These are phyloP conservation scores for Microsporum audouinii DNA, from an alignment of 2,329 filamentous ascomycete genomes.

Conservation along the genomic window DNA sequence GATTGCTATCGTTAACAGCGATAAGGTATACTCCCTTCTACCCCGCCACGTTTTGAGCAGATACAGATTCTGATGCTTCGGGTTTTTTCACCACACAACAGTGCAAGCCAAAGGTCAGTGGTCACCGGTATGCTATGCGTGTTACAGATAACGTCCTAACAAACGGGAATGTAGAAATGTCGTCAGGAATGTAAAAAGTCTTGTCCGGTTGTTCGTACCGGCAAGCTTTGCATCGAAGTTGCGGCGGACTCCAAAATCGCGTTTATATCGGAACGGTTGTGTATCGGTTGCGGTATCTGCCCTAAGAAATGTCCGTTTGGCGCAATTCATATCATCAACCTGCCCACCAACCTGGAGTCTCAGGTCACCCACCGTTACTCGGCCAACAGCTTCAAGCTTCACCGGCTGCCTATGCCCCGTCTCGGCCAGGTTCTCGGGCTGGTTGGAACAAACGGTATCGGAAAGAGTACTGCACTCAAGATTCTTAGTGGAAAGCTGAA, in stretches of 20 bases:
- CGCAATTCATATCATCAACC: conserved; percentile 99
- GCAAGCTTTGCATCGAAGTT: conserved; percentile 97
- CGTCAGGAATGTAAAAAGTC: conserved; percentile 99
- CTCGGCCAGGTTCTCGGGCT: conserved; percentile 92
- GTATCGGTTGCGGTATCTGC: conserved; percentile 98
- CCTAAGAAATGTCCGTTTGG: conserved; percentile 98
- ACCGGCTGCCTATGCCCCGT: conserved; percentile 88
- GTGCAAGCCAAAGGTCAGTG: conserved; percentile 74
- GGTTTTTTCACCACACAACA: conserved; percentile 28
- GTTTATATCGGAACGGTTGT: conserved; percentile 92
- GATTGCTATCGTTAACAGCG: conserved; percentile 96
- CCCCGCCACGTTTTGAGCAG: conserved; percentile 16
- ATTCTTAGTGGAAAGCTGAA: conserved; percentile 97
- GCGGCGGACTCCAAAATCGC: conserved; percentile 78
- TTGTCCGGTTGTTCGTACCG: conserved; percentile 91
- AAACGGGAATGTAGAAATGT: conserved; percentile 60
- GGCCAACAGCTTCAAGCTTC: conserved; percentile 98
- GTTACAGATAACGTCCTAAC: background rate
- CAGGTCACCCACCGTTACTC: conserved; percentile 98
- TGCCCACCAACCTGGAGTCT: conserved; percentile 97
- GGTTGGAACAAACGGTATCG: conserved; percentile 98
- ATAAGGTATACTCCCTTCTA: conserved; percentile 60
- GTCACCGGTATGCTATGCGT: background rate
- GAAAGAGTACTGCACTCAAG: conserved; percentile 99
- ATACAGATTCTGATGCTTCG: background rate